A percentile compares a stretch with the other conserved stretches of the same genome.
Evolutionary conservation across 768 basidiomycete species (phyloP).

Genomic region (Naematelia aurantialba): DNA sequence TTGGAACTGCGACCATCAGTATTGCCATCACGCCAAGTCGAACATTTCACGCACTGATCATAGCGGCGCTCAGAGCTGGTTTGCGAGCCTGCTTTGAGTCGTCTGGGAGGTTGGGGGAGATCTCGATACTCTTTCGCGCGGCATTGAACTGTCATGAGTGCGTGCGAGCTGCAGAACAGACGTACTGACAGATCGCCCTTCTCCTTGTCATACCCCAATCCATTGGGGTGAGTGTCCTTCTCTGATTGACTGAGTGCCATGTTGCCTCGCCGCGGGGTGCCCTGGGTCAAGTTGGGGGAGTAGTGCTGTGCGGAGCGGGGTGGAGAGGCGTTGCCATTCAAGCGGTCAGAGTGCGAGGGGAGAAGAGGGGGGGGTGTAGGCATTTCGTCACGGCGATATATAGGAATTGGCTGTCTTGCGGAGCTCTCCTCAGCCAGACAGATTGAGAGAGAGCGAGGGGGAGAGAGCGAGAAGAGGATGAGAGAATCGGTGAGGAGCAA

Average conservation of each 20-base stretch:
- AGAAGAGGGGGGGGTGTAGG: constrained; percentile 6
- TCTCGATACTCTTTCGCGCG: constrained; percentile 16
- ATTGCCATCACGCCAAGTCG: too few relatives aligned
- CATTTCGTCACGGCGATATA: not conserved
- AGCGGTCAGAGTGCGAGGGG: constrained; percentile 3
- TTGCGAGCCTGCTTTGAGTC: constrained; percentile 7
- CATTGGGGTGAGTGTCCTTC: not conserved
- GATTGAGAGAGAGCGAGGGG: not conserved
- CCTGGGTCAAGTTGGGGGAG: not conserved
- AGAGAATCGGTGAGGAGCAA: not conserved
- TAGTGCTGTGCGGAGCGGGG: not conserved
- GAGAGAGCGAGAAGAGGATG: not conserved
- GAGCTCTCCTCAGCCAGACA: not conserved
- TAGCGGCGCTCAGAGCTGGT: constrained; percentile 23
- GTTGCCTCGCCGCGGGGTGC: not conserved
- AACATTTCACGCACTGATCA: constrained; percentile 38
- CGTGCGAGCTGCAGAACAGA: not conserved
- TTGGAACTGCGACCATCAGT: constrained; percentile 55
- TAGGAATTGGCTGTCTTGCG: too few relatives aligned
- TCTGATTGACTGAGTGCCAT: constrained; percentile 1
- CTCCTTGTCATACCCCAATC: not conserved
- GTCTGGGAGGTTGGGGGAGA: constrained; percentile 25
- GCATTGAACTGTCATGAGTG: not conserved
- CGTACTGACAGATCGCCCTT: not conserved
- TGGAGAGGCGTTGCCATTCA: not conserved